Conservation (phyloP, 345 rosid species). For the Kernera saxatilis region DNA sequence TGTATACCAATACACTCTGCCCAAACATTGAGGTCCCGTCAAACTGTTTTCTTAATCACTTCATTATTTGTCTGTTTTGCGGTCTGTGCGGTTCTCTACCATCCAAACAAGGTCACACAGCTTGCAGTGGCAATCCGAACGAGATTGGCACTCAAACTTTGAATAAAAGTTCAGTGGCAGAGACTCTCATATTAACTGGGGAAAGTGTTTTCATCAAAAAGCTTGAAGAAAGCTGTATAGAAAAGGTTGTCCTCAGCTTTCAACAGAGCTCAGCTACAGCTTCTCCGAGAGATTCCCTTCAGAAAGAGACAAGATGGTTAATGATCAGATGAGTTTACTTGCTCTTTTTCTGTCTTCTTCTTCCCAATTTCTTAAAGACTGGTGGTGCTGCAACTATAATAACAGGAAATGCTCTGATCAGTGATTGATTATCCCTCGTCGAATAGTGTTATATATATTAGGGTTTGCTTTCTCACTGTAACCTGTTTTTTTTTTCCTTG, state of each 20-base stretch:
- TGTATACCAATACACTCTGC: constrained; percentile 30
- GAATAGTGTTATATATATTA: background rate
- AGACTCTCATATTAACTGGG: background rate
- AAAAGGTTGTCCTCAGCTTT: constrained; percentile 5
- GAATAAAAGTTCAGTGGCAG: background rate
- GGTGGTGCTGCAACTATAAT: constrained; percentile 19
- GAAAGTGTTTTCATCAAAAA: background rate
- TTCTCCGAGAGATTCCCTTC: constrained; percentile 1
- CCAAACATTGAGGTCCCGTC: constrained; percentile 38
- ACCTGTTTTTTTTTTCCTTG: background rate
- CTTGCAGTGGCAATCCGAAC: constrained; percentile 64
- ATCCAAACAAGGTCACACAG: constrained; percentile 64
- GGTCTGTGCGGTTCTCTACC: constrained; percentile 59
- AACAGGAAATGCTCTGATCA: constrained; percentile 16
- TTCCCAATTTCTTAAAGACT: constrained; percentile 11
- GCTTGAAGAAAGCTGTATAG: background rate
- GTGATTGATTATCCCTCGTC: background rate
- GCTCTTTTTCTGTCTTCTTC: constrained; percentile 11
- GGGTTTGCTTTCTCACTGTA: constrained; percentile 23
- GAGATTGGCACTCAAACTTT: constrained; percentile 38
- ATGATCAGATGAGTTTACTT: background rate
- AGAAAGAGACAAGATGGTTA: constrained; percentile 12
- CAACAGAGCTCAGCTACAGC: constrained; percentile 14
- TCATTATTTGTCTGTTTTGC: constrained; percentile 58
- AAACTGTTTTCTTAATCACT: constrained; percentile 38